Conservation (phyloP, 1,284 basidiomycete genomes). For the Ganoderma resinaceum region DNA sequence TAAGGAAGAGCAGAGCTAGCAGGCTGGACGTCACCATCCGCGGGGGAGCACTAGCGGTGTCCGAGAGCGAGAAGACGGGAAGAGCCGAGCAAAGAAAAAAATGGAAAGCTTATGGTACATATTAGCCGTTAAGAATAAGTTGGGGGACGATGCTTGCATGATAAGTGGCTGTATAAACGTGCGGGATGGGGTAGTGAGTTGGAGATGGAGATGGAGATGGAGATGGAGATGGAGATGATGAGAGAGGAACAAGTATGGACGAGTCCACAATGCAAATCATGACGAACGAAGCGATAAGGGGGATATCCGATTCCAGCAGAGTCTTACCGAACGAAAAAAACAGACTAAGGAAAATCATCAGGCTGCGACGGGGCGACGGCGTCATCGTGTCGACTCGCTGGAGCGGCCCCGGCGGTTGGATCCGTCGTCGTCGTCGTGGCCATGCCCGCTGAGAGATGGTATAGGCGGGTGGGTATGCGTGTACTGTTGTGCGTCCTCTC, state of each 20-base stretch:
- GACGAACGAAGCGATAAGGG: conserved; percentile 15
- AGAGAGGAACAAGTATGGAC: conserved; percentile 1
- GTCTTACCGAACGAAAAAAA: conserved; percentile 24
- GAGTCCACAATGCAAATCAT: conserved; percentile 22
- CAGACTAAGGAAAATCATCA: background rate
- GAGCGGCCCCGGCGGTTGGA: conserved; percentile 7
- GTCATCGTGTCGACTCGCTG: conserved; percentile 17
- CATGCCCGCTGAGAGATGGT: conserved; percentile 27
- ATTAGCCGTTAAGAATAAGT: conserved; percentile 26
- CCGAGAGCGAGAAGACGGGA: background rate
- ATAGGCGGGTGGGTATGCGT: conserved; percentile 28
- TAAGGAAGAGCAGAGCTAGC: conserved; percentile 24
- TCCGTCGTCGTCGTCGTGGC: background rate
- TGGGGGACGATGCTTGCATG: conserved; percentile 12
- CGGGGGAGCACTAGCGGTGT: conserved; percentile 2
- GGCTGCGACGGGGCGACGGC: background rate
- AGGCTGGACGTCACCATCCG: conserved; percentile 15
- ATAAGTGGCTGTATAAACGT: background rate
- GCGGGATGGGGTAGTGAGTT: conserved; percentile 7
- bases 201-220: conserved; percentile 6
- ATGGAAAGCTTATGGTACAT: conserved; percentile 14
- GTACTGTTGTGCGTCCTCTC: conserved; percentile 26
- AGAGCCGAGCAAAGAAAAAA: background rate
- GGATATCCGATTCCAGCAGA: conserved; percentile 14
- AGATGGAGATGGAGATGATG: conserved; percentile 9